A percentile compares a stretch with the other conserved stretches of the same genome.
Evolutionary conservation across 192 early-diverging fungal species (phyloP).

Genomic region (Mortierella hygrophila): DNA sequence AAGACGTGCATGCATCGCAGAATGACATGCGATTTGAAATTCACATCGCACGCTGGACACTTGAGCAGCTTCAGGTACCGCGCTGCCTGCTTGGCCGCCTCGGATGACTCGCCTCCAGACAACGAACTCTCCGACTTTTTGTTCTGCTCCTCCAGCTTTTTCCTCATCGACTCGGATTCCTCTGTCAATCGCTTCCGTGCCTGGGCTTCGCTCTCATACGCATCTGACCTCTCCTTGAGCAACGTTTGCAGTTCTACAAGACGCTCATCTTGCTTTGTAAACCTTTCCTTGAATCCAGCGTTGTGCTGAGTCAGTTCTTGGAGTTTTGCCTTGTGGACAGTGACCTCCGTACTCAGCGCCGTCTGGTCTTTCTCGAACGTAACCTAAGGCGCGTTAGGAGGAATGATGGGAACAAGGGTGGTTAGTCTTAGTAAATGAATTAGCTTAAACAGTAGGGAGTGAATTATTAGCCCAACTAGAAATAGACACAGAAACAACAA

Average conservation of each 20-base stretch:
- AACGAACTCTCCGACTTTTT: slow-evolving; percentile 66
- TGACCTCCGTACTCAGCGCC: slow-evolving; percentile 61
- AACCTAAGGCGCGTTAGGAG: slow-evolving; percentile 31
- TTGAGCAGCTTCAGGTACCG: slow-evolving; percentile 83
- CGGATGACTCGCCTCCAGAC: slow-evolving; percentile 10
- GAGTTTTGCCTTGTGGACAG: slow-evolving; percentile 64
- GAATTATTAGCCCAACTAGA: neutral
- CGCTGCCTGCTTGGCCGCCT: slow-evolving; percentile 43
- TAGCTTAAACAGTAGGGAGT: neutral
- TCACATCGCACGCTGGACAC: slow-evolving; percentile 88
- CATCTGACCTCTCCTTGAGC: slow-evolving; percentile 75
- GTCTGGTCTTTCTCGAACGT: slow-evolving; percentile 75
- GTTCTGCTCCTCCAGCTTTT: slow-evolving; percentile 73
- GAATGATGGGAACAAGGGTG: neutral
- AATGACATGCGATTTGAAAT: slow-evolving; percentile 88
- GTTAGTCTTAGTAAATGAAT: neutral
- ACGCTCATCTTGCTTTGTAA: slow-evolving; percentile 65
- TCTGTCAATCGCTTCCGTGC: slow-evolving; percentile 71
- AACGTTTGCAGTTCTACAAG: slow-evolving; percentile 70
- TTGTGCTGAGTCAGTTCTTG: slow-evolving; percentile 72
- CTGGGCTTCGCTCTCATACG: slow-evolving; percentile 69
- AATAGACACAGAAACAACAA: neutral
- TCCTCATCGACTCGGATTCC: slow-evolving; percentile 65
- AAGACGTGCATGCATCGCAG: slow-evolving; percentile 96
- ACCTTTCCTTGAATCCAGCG: slow-evolving; percentile 72